Evolutionary conservation across 164 flowering plant genomes (phyloP).

Genomic region (Platanus orientalis): DNA sequence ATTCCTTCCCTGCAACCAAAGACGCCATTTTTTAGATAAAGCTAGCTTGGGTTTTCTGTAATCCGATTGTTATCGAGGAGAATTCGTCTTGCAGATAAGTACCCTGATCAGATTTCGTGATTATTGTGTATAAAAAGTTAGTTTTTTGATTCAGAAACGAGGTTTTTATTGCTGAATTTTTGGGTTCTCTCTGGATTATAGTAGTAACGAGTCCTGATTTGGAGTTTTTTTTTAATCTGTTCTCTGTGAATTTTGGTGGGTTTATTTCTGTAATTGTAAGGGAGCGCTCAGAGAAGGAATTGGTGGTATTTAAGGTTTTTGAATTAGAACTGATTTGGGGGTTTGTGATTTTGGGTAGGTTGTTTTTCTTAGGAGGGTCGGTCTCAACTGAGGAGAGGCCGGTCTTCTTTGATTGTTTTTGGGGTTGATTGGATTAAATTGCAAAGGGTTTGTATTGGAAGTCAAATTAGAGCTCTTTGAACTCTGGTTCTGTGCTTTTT

Average conservation of each 20-base stretch:
- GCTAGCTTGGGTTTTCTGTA: not conserved
- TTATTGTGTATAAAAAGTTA: not conserved
- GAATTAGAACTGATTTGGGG: not conserved
- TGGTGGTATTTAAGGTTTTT: not conserved
- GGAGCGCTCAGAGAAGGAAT: no score
- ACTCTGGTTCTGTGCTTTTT: conserved; percentile 6
- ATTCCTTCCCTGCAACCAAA: not conserved
- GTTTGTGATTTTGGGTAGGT: not conserved
- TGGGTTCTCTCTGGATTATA: not conserved
- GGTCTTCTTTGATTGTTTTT: not conserved
- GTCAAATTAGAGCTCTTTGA: no score
- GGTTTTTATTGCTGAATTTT: not conserved
- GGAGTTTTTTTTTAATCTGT: no score
- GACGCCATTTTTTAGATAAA: not conserved
- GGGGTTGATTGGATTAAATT: not conserved
- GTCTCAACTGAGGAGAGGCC: not conserved
- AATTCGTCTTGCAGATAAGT: not conserved
- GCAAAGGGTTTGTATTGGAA: not conserved
- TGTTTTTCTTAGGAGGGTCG: not conserved
- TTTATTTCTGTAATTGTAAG: no score
- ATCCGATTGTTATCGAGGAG: not conserved
- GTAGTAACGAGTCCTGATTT: no score
- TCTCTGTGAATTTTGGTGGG: no score
- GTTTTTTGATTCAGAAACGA: not conserved
- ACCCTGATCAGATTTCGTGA: not conserved